Percentiles rank a stretch among this genome's conserved stretches.
phyloP scores from a whole-genome alignment of 139 green algal genomes.

The Deuterostichococcus epilithicus region DNA sequence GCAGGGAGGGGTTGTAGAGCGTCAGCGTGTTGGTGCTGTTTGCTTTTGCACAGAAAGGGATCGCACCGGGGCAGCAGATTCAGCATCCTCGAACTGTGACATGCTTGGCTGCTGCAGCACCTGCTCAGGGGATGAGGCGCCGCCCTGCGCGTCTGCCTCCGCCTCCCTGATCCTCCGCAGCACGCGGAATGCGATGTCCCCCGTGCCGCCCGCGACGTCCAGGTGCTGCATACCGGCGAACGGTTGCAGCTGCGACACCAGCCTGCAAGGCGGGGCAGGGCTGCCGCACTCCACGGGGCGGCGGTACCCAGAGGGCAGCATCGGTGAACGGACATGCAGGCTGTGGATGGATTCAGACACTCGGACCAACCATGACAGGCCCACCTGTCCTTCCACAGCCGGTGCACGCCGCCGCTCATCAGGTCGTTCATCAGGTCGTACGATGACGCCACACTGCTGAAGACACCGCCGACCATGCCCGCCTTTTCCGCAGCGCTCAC shows the following conservation, averaged over 20 bases:
- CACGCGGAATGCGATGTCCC: slow-evolving; percentile 87
- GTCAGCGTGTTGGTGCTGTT: slow-evolving; percentile 9
- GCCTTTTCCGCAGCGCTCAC: slow-evolving; percentile 59
- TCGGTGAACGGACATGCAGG: neutral
- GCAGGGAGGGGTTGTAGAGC: too few species aligned
- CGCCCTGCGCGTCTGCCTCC: slow-evolving; percentile 30
- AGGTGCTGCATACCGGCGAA: slow-evolving; percentile 90
- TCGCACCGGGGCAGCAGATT: neutral
- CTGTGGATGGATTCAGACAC: neutral
- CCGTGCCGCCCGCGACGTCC: slow-evolving; percentile 96
- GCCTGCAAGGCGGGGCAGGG: slow-evolving; percentile 26
- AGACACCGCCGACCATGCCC: slow-evolving; percentile 81
- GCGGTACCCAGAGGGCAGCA: neutral
- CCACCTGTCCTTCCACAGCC: slow-evolving; percentile 93
- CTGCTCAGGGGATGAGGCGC: neutral
- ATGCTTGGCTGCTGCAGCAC: neutral
- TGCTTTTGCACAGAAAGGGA: neutral
- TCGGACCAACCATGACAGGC: too few species aligned
- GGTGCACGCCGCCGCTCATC: slow-evolving; percentile 94
- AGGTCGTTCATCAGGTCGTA: slow-evolving; percentile 99
- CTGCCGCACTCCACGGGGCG: neutral
- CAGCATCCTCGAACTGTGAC: too few species aligned
- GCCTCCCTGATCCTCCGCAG: slow-evolving; percentile 51
- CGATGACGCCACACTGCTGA: slow-evolving; percentile 79
- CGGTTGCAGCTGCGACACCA: slow-evolving; percentile 70